These are phyloP conservation scores for Botrytis hyacinthi DNA, from an alignment of 2,329 filamentous ascomycete species.

Conservation along the genomic window DNA sequence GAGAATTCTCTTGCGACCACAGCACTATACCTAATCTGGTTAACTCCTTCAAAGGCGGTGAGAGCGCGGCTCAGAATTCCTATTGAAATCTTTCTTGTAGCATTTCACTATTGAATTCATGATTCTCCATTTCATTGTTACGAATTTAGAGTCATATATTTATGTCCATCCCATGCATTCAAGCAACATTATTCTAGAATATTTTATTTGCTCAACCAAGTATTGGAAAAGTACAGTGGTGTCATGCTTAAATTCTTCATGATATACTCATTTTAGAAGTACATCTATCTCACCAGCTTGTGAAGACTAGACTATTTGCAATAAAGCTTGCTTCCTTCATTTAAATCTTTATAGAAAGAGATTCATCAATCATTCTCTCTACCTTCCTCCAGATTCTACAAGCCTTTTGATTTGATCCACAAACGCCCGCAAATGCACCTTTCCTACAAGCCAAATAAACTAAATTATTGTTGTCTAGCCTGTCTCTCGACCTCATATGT, in stretches of 20 bases:
- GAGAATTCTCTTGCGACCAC: neutral
- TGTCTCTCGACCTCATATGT: conserved; percentile 98
- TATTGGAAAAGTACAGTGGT: neutral
- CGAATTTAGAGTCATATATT: neutral
- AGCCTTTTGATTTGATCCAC: conserved; percentile 23
- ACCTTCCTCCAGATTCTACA: conserved; percentile 18
- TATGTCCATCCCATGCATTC: neutral
- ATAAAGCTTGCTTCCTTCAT: neutral
- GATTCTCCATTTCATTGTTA: neutral
- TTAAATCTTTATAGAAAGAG: conserved; percentile 11
- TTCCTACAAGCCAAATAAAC: conserved; percentile 27
- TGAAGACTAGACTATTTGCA: neutral
- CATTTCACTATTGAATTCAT: neutral
- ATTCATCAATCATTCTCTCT: conserved; percentile 13
- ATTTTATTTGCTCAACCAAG: neutral
- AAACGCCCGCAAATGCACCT: conserved; percentile 38
- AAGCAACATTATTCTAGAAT: neutral
- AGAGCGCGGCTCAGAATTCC: neutral
- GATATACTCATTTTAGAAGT: conserved; percentile 15
- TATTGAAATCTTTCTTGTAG: neutral
- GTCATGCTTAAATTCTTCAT: neutral
- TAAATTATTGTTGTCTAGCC: conserved; percentile 37
- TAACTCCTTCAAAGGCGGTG: neutral
- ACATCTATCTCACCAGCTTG: neutral
- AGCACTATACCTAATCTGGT: neutral